Conservation (phyloP, 768 basidiomycete species). For the Plicaturopsis crispa region DNA sequence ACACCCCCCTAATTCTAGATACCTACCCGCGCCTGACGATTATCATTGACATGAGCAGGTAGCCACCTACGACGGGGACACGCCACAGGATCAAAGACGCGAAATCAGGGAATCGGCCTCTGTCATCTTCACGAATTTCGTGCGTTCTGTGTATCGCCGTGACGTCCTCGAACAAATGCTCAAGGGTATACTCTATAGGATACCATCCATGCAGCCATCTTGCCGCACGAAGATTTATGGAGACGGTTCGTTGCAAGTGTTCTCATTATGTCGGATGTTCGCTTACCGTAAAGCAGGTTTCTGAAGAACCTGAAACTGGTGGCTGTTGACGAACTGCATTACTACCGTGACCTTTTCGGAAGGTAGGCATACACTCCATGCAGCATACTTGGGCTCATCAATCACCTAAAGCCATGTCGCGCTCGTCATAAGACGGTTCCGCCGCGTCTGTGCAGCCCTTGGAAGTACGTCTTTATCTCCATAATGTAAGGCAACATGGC, state of each 20-base stretch:
- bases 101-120: slow-evolving; percentile 66
- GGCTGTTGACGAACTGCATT: slow-evolving; percentile 83
- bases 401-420: slow-evolving; percentile 60
- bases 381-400: neutral
- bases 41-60: slow-evolving; percentile 27
- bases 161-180: neutral
- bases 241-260: slow-evolving; percentile 48
- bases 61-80: slow-evolving; percentile 86
- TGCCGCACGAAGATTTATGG: slow-evolving; percentile 83
- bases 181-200: slow-evolving; percentile 39
- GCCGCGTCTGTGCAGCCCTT: slow-evolving; percentile 67
- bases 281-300: slow-evolving; percentile 38
- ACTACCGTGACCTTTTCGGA: slow-evolving; percentile 75
- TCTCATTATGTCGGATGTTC: slow-evolving; percentile 6
- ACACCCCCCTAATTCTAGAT: neutral
- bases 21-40: neutral
- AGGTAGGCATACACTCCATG: slow-evolving; percentile 36
- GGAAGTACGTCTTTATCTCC: slow-evolving; percentile 47
- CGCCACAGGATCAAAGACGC: slow-evolving; percentile 57
- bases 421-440: slow-evolving; percentile 66
- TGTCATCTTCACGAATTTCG: slow-evolving; percentile 87
- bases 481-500: neutral
- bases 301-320: slow-evolving; percentile 71
- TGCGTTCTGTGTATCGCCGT: slow-evolving; percentile 20
- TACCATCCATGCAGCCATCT: slow-evolving; percentile 76